A percentile compares a stretch with the other conserved stretches of the same genome.
These are phyloP conservation scores for Populus euphratica DNA, from an alignment of 345 rosid species.

Conservation along the genomic window DNA sequence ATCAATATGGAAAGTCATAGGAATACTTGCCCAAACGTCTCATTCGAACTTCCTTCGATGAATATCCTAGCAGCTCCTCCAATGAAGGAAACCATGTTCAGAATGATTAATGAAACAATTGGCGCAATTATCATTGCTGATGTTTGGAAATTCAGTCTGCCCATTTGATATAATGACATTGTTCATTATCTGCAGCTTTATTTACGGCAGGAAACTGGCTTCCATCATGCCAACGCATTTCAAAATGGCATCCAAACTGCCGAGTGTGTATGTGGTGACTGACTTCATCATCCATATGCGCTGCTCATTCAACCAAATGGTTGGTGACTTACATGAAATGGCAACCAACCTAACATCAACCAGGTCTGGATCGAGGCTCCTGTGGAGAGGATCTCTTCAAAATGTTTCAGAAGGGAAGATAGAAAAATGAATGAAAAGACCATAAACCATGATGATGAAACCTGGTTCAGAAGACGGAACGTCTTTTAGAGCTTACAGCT, in stretches of 20 bases:
- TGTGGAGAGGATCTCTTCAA: slow-evolving; percentile 11
- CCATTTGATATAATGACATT: slow-evolving; percentile 13
- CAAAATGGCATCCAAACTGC: slow-evolving; percentile 13
- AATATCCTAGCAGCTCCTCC: slow-evolving; percentile 18
- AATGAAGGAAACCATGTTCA: slow-evolving; percentile 16
- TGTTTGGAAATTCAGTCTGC: slow-evolving; percentile 22
- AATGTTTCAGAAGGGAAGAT: slow-evolving; percentile 3
- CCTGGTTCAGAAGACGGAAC: not conserved
- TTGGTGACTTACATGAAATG: no score
- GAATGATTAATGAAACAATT: slow-evolving; percentile 10
- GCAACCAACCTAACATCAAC: no score
- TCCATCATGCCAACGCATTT: slow-evolving; percentile 16
- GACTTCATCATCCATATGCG: slow-evolving; percentile 23
- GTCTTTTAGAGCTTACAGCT: not conserved
- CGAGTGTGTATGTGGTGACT: slow-evolving; percentile 11
- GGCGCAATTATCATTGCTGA: slow-evolving; percentile 17
- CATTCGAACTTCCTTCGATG: not conserved
- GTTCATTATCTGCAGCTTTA: slow-evolving; percentile 17
- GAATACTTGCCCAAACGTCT: slow-evolving; percentile 22
- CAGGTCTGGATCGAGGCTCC: slow-evolving; percentile 13
- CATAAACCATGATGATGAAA: slow-evolving; percentile 9
- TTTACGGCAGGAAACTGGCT: slow-evolving; percentile 17
- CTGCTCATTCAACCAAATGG: slow-evolving; percentile 18
- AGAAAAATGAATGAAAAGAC: slow-evolving; percentile 10
- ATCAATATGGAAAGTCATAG: slow-evolving; percentile 21